Percentiles rank a stretch among this genome's conserved stretches.
Evolutionary conservation across 1,139 yeast genomes (phyloP).

Genomic region (Lodderomyces orthopsilosis): DNA sequence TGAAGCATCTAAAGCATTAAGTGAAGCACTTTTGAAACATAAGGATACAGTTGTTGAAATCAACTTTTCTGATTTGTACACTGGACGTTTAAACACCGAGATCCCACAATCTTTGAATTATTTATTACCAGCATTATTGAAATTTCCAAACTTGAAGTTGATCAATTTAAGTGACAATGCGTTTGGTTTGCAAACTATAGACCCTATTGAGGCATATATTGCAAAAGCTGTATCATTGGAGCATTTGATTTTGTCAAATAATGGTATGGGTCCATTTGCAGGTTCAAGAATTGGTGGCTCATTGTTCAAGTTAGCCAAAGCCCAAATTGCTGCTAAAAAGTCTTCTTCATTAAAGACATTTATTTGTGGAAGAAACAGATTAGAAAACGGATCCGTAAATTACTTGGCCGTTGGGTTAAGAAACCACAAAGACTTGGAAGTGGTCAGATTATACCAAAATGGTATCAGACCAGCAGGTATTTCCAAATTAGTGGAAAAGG

Average conservation of each 20-base stretch:
- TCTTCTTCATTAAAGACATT: constrained; percentile 66
- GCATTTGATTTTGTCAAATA: constrained; percentile 85
- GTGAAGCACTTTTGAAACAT: constrained; percentile 54
- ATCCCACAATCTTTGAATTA: constrained; percentile 79
- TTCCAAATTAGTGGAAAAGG: constrained; percentile 67
- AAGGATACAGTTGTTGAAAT: constrained; percentile 57
- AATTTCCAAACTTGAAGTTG: constrained; percentile 65
- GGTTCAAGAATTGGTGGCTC: constrained; percentile 93
- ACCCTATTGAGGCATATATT: constrained; percentile 77
- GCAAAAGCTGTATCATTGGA: constrained; percentile 74
- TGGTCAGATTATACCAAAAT: constrained; percentile 83
- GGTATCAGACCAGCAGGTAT: constrained; percentile 96
- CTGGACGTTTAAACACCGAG: constrained; percentile 92
- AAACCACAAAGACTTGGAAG: constrained; percentile 70
- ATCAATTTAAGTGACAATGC: constrained; percentile 93
- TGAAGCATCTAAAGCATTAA: constrained; percentile 75
- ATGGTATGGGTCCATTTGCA: constrained; percentile 97
- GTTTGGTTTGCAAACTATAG: constrained; percentile 92
- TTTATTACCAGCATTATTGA: constrained; percentile 69
- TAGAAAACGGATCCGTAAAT: constrained; percentile 89
- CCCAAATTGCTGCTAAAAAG: constrained; percentile 45
- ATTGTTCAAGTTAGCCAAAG: constrained; percentile 66
- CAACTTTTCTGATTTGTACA: constrained; percentile 87
- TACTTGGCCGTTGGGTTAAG: constrained; percentile 74
- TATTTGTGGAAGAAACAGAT: constrained; percentile 93